These are phyloP conservation scores for Orbilia brochopaga DNA, from an alignment of 2,329 filamentous ascomycete genomes.

Conservation along the genomic window DNA sequence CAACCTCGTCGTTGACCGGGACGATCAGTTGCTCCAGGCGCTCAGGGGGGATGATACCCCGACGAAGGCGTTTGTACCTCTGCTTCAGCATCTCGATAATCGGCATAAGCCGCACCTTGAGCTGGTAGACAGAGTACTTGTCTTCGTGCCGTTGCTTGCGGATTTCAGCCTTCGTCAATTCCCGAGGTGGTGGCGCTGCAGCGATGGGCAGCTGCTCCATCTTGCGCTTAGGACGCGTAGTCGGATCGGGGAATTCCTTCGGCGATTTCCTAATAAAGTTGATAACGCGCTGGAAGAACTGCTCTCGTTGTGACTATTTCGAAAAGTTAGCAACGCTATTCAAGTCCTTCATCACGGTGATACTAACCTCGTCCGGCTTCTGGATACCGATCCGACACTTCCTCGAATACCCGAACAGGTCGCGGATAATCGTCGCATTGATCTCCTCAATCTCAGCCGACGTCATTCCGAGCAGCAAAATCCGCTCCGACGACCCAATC, in stretches of 20 bases:
- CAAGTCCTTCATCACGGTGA: background rate
- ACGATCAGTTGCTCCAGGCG: conserved; percentile 52
- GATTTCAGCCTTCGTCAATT: conserved; percentile 77
- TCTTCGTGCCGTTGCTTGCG: conserved; percentile 82
- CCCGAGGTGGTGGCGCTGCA: conserved; percentile 70
- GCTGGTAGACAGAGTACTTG: conserved; percentile 78
- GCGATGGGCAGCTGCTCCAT: conserved; percentile 78
- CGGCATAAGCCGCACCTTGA: conserved; percentile 88
- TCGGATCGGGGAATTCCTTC: conserved; percentile 82
- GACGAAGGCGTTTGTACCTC: conserved; percentile 86
- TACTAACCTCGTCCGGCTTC: conserved; percentile 68
- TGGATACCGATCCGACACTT: conserved; percentile 76
- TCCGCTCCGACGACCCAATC: conserved; percentile 86
- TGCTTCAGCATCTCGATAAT: conserved; percentile 97
- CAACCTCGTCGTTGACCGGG: conserved; percentile 57
- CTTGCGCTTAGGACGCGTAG: conserved; percentile 82
- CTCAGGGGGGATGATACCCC: conserved; percentile 69
- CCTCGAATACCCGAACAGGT: conserved; percentile 84
- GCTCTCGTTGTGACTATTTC: conserved; percentile 67
- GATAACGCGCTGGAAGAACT: conserved; percentile 79
- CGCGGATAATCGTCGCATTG: conserved; percentile 69
- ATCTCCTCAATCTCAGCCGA: conserved; percentile 71
- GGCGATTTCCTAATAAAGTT: conserved; percentile 80
- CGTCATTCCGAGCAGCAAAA: conserved; percentile 84
- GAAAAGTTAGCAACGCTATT: conserved; percentile 6